Evolutionary conservation across 2,329 filamentous ascomycete genomes (phyloP), one percentile per base, ranked within the genome.

Genomic region (Macroventuria anomochaeta): DNA sequence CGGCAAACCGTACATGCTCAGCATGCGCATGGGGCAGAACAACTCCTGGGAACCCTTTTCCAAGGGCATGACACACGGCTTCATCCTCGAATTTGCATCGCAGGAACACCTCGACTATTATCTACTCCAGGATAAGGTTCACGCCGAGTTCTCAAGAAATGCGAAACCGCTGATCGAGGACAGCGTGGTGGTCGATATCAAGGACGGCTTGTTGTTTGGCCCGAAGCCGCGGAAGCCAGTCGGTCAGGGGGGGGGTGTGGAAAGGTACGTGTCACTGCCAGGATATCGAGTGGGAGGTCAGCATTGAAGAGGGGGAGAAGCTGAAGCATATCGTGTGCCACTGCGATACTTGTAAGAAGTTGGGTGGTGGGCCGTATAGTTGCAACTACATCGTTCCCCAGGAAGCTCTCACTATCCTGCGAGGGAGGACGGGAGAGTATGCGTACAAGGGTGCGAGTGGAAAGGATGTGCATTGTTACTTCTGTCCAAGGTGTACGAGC

Each of bases 401-500:
- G 25, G 68, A 65, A 4, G 62, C 67, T 21, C 47, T 75, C 17
- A 51, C 44, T 12, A 62, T 74, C 2, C 57, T 65, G 13, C 56
- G 52, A 26, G 71, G 70, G 11, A 46, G 62, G 17, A 36, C 61
- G 25, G 65, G 58, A 2, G 61, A 66, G 29, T 74, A 74, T 52
- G 65, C 61, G 1, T 74, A 73, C 26, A 64, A 62, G 37, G 71
- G 71, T 6, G 68, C 68, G 11, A 69, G 65, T 38, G 72, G 70
- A 55, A 75, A 73, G 40, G 63, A 65, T 36, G 72, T 76, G 23
- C 60, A 68, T 42, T 77, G 75, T 57, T 75, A 66, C 54, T 75
- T 72, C 50, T 77, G 74, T 52, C 57, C 61, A 15, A 73, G 60
- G 3, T 77, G 74, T 57, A 77, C 75, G 5, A 70, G 64, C 36